A percentile compares a stretch with the other conserved stretches of the same genome.
These are phyloP conservation scores for Lophiotrema nucula DNA, from an alignment of 495 filamentous ascomycete genomes.

Conservation along the genomic window DNA sequence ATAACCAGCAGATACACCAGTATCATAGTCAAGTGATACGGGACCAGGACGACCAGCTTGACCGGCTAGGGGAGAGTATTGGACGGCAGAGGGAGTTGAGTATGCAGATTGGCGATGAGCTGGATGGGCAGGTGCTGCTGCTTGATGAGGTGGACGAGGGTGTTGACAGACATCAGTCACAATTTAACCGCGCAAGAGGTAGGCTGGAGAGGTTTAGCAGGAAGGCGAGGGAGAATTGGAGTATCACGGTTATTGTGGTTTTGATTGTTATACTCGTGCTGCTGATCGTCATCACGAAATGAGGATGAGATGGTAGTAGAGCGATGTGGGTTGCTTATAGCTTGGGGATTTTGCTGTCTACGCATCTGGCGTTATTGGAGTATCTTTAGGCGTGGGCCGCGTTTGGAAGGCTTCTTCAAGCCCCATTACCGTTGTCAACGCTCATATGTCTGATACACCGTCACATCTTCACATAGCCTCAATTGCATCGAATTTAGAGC, in stretches of 20 bases:
- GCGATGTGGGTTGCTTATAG: neutral
- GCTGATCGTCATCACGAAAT: conserved; percentile 45
- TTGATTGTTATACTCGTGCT: conserved; percentile 44
- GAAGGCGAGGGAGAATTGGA: conserved; percentile 45
- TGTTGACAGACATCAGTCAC: conserved; percentile 75
- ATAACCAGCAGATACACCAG: conserved; percentile 82
- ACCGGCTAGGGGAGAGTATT: conserved; percentile 78
- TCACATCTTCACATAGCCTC: too few relatives aligned
- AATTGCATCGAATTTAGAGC: too few relatives aligned
- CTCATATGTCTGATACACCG: too few relatives aligned
- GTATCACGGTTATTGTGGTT: conserved; percentile 42
- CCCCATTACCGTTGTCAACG: too few relatives aligned
- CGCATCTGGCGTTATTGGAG: conserved; percentile 9
- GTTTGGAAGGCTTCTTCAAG: neutral
- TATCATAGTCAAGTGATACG: conserved; percentile 76
- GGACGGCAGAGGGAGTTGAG: conserved; percentile 88
- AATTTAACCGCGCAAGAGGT: conserved; percentile 69
- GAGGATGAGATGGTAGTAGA: neutral
- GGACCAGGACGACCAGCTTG: conserved; percentile 92
- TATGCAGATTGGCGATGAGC: conserved; percentile 94
- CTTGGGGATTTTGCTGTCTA: too few relatives aligned
- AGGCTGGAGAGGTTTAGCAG: conserved; percentile 46
- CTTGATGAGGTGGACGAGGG: conserved; percentile 83
- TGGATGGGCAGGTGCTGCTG: conserved; percentile 84
- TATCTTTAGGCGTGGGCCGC: neutral